phyloP scores from a whole-genome alignment of 352 stramenopile genomes.

The Stramenopiles sp. region DNA sequence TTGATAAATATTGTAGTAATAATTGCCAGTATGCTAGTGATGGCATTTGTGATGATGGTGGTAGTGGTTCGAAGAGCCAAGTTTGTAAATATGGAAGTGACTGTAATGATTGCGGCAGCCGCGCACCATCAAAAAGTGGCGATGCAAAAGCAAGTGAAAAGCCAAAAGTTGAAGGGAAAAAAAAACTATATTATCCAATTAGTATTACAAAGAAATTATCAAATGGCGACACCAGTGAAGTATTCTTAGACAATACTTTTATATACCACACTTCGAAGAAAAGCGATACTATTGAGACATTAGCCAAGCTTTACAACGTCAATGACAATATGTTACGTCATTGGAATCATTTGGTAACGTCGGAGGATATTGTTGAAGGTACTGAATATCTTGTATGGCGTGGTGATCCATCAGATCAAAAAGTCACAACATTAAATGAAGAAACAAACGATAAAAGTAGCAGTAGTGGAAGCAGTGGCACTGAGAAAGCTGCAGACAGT shows the following conservation, averaged over 20 bases:
- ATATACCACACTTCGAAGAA: background rate
- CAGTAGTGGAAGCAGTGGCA: background rate
- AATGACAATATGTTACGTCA: background rate
- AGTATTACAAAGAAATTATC: background rate
- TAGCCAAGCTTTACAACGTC: background rate
- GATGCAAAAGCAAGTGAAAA: background rate
- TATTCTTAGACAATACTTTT: background rate
- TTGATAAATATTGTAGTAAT: background rate
- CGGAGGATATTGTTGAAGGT: background rate
- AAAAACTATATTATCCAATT: background rate
- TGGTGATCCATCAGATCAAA: background rate
- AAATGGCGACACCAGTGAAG: background rate
- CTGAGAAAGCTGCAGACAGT: background rate
- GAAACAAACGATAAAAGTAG: background rate
- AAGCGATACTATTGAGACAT: background rate
- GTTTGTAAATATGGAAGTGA: slow-evolving; percentile 2
- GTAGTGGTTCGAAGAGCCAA: background rate
- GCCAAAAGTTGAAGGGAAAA: background rate
- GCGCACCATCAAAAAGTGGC: background rate
- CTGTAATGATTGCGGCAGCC: background rate
- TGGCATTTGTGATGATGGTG: slow-evolving; percentile 2
- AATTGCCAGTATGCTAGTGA: slow-evolving; percentile 5
- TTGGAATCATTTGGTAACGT: background rate
- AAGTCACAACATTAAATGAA: background rate
- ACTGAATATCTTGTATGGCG: background rate